Evolutionary conservation across 2,329 filamentous ascomycete genomes (phyloP), one percentile per base, ranked within the genome.

Genomic region (Metarhizium humberi): DNA sequence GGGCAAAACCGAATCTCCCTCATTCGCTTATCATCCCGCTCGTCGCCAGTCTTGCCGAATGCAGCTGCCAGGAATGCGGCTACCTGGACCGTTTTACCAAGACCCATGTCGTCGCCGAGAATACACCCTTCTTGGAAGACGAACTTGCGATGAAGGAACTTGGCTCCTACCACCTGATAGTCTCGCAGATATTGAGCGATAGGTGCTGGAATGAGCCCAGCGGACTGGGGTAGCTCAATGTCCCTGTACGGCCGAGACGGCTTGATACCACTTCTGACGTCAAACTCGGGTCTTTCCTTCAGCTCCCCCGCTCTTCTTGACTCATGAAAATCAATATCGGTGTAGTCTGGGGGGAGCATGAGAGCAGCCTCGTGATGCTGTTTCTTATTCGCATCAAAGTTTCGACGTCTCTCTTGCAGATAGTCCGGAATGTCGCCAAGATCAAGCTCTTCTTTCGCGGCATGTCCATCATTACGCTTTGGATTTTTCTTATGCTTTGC

Each of bases 41-140:
- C 87, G 62, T 96, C 92, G 1, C 86, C 92, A 1, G 88, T 95
- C 72, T 99, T 99, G 7, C 94, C 94, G 67, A 96, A 99, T 0
- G 91, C 92, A 1, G 85, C 90, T 0, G 90, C 89, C 25, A 99
- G 75, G 61, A 99, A 97, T 0, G 92, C 88, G 56, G 91, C 94
- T 30, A 99, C 90, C 69, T 99, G 94, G 2, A 99, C 90, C 0
- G 94, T 99, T 71, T 99, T 99, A 0, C 94, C 94, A 36, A 99
- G 72, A 20, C 94, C 94, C 94, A 99, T 99, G 65, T 99, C 94
- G 66, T 99, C 94, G 3, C 92, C 92, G 0, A 99, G 78, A 25
- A 99, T 88, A 2, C 88, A 90, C 1, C 94, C 94, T 62, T 86
- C 87, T 65, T 99, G 94, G 61, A 90, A 92, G 4, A 96, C 87